Evolutionary conservation across 2,329 filamentous ascomycete genomes (phyloP), one percentile per base, ranked within the genome.

Genomic region (Berkeleyomyces rouxiae): DNA sequence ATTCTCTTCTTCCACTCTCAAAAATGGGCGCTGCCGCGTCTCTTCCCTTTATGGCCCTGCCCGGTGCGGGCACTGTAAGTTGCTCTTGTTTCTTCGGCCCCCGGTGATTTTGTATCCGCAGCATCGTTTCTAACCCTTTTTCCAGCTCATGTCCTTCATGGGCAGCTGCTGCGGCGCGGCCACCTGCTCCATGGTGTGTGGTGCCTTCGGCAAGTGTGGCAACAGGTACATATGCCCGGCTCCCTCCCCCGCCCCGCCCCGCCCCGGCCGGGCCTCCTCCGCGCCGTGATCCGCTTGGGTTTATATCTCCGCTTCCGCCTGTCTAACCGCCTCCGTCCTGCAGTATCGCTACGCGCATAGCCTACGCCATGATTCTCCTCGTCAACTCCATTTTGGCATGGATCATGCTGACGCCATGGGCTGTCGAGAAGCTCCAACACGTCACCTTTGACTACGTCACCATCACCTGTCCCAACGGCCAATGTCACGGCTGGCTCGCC

Each of bases 371-470:
- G 70, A 86, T 99, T 66, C 87, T 99, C 62, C 84, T 99, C 67
- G 76, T 97, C 74, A 99, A 99, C 80, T 96, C 92, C 64, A 96
- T 97, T 67, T 73, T 97, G 60, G 92, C 93, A 43, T 99, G 93
- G 93, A 89, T 99, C 68, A 96, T 97, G 90, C 90, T 99, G 76
- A 99, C 93, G 31, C 89, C 90, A 61, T 99, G 93, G 93, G 93
- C 93, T 42, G 88, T 99, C 71, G 89, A 96, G 70, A 97, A 97
- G 73, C 80, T 99, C 4, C 85, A 97, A 74, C 84, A 95, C 67
- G 79, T 97, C 62, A 93, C 90, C 10, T 81, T 99, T 67, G 90
- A 97, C 75, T 97, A 96, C 71, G 91, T 99, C 77, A 90, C 90
- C 70, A 95, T 99, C 71, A 86, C 87, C 70, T 99, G 93, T 72